Base-by-base conservation (phyloP, 148 eudicot genomes). In the Rhododendron ferrugineum region DNA sequence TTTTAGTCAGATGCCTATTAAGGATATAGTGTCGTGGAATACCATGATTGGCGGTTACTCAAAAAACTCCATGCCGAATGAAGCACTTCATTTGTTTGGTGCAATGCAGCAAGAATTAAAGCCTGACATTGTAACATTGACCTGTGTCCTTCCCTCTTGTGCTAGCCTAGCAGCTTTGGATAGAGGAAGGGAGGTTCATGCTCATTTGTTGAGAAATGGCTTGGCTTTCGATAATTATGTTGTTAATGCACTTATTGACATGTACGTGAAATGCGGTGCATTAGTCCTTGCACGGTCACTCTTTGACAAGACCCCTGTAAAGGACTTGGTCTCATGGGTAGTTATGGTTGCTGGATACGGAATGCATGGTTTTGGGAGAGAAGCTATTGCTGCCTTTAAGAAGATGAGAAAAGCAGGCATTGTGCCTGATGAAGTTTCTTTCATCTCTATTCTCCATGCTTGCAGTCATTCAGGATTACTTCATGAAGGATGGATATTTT, bases 11-110 rank as follows among this genome's bases (percentile, higher is more conserved):
- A 85, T 91, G 90, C 64, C 87, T 75, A 79, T 47, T 23, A 91
- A 86, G 81, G 93, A 94, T 84, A 89, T 82, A 3, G 84, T 91
- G 56, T 92, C 97, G 54, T 94, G 94, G 94, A 94, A 94, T 84
- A 91, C 91, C 32, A 88, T 92, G 93, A 92, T 94, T 44, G 94
- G 92, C 11, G 91, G 95, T 85, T 93, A 90, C 88, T 91, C 95
- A 22, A 92, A 92, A 82, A 89, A 92, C 78, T 75, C 87, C 82
- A 85, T 82, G 87, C 91, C 95, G 11, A 84, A 89, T 52, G 89
- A 91, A 87, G 97, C 97, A 22, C 70, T 94, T 54, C 66, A 76
- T 78, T 75, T 91, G 32, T 94, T 92, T 64, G 81, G 60, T 15
- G 83, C 86, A 86, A 93, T 94, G 97, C 94, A 92, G 58, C 83